Evolutionary conservation across 2,329 filamentous ascomycete species (phyloP).

Genomic region (Colletotrichum nymphaeae): DNA sequence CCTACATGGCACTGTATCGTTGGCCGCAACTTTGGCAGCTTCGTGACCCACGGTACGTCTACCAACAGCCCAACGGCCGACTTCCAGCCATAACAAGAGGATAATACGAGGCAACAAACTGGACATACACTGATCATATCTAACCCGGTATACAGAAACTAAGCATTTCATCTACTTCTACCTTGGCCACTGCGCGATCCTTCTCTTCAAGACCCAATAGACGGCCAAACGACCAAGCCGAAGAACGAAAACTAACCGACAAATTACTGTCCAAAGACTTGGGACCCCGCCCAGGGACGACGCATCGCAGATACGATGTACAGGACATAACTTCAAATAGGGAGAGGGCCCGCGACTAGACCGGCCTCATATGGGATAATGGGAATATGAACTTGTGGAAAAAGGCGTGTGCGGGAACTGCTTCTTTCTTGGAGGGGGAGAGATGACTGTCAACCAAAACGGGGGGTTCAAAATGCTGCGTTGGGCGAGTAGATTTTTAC

Average conservation of each 20-base stretch:
- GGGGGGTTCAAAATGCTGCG: constrained; percentile 6
- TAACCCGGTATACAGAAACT: constrained; percentile 73
- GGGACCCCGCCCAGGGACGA: constrained; percentile 5
- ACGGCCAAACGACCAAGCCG: constrained; percentile 16
- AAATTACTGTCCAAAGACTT: constrained; percentile 9
- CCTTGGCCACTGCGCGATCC: constrained; percentile 96
- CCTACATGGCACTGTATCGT: constrained; percentile 99
- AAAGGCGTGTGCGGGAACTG: constrained; percentile 18
- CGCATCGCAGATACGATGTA: constrained; percentile 20
- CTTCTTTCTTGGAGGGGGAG: background rate
- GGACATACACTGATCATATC: too few relatives aligned
- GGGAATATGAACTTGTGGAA: constrained; percentile 27
- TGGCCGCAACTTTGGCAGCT: constrained; percentile 97
- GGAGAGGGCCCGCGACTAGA: background rate
- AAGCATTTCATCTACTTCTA: constrained; percentile 99
- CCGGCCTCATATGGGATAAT: constrained; percentile 24
- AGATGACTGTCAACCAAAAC: background rate
- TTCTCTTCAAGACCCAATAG: constrained; percentile 99
- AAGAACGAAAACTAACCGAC: constrained; percentile 2
- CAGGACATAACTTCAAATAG: constrained; percentile 2
- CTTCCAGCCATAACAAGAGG: background rate
- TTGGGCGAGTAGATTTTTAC: constrained; percentile 5
- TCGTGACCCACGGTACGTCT: constrained; percentile 94
- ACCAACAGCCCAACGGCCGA: constrained; percentile 5
- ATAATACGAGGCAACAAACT: background rate